These are phyloP conservation scores for Macrophomina phaseolina DNA, from an alignment of 2,329 filamentous ascomycete species.

Conservation along the genomic window DNA sequence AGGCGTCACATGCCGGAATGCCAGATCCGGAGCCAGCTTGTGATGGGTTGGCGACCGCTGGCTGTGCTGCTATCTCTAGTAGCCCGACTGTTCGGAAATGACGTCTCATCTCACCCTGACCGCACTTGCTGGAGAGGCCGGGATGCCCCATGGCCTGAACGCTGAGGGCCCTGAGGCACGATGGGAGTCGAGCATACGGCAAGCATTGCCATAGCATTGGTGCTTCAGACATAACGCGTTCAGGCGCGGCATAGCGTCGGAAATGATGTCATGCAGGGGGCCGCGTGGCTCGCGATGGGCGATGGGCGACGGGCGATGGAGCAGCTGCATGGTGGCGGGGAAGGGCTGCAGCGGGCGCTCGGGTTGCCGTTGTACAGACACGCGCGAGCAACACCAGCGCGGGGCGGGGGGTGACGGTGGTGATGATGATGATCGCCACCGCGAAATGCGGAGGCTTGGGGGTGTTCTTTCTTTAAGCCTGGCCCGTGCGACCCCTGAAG, in stretches of 20 bases:
- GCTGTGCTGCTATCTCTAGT: too few relatives aligned
- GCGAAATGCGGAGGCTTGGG: conserved; percentile 17
- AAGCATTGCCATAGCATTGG: too few relatives aligned
- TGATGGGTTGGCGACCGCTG: too few relatives aligned
- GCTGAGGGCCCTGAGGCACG: not conserved
- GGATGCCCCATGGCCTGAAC: too few relatives aligned
- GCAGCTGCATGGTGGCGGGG: not conserved
- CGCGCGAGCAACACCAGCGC: conserved; percentile 3
- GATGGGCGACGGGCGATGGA: not conserved
- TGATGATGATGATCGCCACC: conserved; percentile 15
- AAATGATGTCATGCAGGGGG: not conserved
- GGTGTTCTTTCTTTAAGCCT: not conserved
- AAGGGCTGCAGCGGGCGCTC: not conserved
- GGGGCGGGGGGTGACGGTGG: not conserved
- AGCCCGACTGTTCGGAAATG: not conserved
- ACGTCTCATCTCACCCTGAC: not conserved
- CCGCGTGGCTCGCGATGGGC: not conserved
- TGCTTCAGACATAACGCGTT: not conserved
- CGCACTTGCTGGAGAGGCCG: not conserved
- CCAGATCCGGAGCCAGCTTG: too few relatives aligned
- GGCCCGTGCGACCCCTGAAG: conserved; percentile 22
- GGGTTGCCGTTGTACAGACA: not conserved
- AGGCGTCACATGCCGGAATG: too few relatives aligned
- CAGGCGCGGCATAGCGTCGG: not conserved
- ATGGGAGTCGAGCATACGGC: not conserved